Conservation (phyloP, 2,329 filamentous ascomycete species). For the Dactylellina drechsleri region DNA sequence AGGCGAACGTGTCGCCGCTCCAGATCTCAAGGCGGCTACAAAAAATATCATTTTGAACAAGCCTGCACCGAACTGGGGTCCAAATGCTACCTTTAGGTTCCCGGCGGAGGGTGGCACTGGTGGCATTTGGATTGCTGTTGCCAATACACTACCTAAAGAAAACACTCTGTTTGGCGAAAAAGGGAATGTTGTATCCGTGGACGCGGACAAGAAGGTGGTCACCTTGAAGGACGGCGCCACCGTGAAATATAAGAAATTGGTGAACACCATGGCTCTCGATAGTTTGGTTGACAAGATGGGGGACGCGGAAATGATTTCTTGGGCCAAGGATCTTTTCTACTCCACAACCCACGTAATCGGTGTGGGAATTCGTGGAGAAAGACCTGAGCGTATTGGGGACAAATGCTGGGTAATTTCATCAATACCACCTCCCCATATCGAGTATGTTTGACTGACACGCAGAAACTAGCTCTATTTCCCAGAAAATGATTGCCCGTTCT, state of each 20-base stretch:
- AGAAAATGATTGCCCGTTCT: slow-evolving; percentile 98
- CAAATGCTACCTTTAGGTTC: slow-evolving; percentile 98
- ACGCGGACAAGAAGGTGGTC: slow-evolving; percentile 85
- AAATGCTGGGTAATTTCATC: slow-evolving; percentile 87
- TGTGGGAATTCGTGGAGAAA: slow-evolving; percentile 88
- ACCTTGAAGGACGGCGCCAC: slow-evolving; percentile 84
- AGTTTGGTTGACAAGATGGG: slow-evolving; percentile 85
- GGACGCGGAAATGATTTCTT: slow-evolving; percentile 80
- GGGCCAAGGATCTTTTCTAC: slow-evolving; percentile 94
- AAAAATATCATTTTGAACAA: slow-evolving; percentile 96
- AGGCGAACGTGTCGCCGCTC: slow-evolving; percentile 96
- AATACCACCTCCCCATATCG: neutral
- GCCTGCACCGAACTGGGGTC: slow-evolving; percentile 96
- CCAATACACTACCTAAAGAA: slow-evolving; percentile 88
- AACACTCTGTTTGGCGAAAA: slow-evolving; percentile 90
- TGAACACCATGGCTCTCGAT: slow-evolving; percentile 97
- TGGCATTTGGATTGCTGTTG: slow-evolving; percentile 98
- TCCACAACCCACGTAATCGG: slow-evolving; percentile 97
- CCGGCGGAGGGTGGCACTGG: slow-evolving; percentile 94
- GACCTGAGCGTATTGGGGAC: slow-evolving; percentile 95
- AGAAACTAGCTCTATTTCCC: slow-evolving; percentile 85
- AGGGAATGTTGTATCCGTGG: slow-evolving; percentile 84
- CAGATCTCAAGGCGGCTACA: slow-evolving; percentile 91
- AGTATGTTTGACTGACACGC: slow-evolving; percentile 1
- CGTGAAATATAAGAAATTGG: slow-evolving; percentile 88